phyloP scores from a whole-genome alignment of 2,329 filamentous ascomycete genomes.

The Diplodia corticola region DNA sequence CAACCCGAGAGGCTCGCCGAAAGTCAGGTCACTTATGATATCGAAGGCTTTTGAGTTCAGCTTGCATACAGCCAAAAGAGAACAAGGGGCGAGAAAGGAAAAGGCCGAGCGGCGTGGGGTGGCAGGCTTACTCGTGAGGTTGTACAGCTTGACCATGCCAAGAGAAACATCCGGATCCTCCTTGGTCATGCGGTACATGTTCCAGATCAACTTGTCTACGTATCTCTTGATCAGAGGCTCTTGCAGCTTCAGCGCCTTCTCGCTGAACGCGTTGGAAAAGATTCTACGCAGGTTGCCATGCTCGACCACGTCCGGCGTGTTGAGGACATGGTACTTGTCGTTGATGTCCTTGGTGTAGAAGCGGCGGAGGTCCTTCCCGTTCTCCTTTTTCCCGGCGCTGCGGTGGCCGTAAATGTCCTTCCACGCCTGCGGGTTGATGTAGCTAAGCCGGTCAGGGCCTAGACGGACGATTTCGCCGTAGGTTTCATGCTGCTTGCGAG shows the following conservation, averaged over 20 bases:
- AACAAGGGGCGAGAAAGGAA: no score
- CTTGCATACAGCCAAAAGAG: no score
- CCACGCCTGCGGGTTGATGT: slow-evolving; percentile 45
- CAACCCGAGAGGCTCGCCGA: slow-evolving; percentile 36
- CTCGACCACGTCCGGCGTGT: slow-evolving; percentile 40
- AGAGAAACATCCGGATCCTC: slow-evolving; percentile 18
- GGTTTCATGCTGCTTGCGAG: no score
- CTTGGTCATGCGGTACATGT: slow-evolving; percentile 34
- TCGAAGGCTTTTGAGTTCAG: slow-evolving; percentile 21
- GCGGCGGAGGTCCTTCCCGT: not conserved
- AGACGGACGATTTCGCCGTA: slow-evolving; percentile 47
- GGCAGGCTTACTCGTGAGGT: no score
- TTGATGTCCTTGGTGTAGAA: slow-evolving; percentile 29
- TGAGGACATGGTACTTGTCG: slow-evolving; percentile 34
- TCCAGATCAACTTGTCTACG: slow-evolving; percentile 43
- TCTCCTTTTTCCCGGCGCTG: not conserved
- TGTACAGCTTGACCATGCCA: no score
- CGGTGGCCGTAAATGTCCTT: slow-evolving; percentile 20
- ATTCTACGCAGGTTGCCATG: slow-evolving; percentile 42
- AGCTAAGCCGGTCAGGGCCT: slow-evolving; percentile 45
- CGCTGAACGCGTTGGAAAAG: slow-evolving; percentile 44
- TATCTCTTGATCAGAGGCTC: slow-evolving; percentile 43
- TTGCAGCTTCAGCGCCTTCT: slow-evolving; percentile 43
- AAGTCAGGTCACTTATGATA: slow-evolving; percentile 37
- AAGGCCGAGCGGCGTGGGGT: no score